Evolutionary conservation across 2,329 filamentous ascomycete species (phyloP).

Genomic region (Aureobasidium uvarum): DNA sequence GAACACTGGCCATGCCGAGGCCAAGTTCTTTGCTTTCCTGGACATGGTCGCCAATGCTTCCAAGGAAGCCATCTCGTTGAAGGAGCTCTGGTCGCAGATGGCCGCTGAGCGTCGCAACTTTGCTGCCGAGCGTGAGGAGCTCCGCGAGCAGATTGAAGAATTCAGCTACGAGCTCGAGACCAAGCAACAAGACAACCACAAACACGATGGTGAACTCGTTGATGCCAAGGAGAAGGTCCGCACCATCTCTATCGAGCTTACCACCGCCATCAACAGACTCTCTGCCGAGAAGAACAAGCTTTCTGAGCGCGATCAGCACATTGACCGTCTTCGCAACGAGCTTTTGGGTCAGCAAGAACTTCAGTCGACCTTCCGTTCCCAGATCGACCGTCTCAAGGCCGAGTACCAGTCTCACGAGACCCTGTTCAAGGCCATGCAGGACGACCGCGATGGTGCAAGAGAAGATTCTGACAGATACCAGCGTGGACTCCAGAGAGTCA

Average conservation of each 20-base stretch:
- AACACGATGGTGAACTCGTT: conserved; percentile 32
- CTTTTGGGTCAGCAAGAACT: conserved; percentile 32
- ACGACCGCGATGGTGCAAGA: conserved; percentile 34
- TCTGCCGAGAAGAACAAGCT: conserved; percentile 34
- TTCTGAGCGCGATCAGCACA: conserved; percentile 35
- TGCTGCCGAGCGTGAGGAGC: conserved; percentile 35
- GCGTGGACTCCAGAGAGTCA: conserved; percentile 33
- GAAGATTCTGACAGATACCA: conserved; percentile 35
- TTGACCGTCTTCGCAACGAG: conserved; percentile 34
- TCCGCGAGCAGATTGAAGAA: conserved; percentile 36
- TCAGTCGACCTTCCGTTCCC: conserved; percentile 31
- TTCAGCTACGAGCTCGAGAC: conserved; percentile 34
- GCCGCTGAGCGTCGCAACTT: conserved; percentile 36
- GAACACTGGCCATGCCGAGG: conserved; percentile 35
- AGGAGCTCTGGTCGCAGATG: conserved; percentile 36
- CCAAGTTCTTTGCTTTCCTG: conserved; percentile 37
- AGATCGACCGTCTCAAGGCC: conserved; percentile 33
- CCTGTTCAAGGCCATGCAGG: conserved; percentile 31
- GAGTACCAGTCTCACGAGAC: conserved; percentile 33
- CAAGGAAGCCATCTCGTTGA: conserved; percentile 35
- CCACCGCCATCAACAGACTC: conserved; percentile 32
- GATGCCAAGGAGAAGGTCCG: conserved; percentile 37
- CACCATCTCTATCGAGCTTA: conserved; percentile 31
- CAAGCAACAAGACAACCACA: conserved; percentile 30
- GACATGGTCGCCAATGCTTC: conserved; percentile 37